Base-by-base conservation (phyloP, 2,329 filamentous ascomycete species). In the Cytospora piceicola region DNA sequence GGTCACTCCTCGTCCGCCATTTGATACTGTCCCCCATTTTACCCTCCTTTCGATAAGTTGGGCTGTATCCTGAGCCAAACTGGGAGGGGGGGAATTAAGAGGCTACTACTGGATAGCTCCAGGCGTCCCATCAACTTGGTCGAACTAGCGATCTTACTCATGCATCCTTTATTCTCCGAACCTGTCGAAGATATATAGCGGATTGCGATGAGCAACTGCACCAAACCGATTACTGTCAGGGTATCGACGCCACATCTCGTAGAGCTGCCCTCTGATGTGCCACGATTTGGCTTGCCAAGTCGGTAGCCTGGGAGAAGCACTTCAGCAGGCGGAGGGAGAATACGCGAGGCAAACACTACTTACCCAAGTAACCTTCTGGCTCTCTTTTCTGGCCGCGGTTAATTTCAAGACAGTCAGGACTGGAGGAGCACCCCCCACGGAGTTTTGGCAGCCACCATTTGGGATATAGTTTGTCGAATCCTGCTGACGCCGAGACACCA, bases 241-340 rank as follows among this genome's bases (percentile, higher is more conserved):
- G 56, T 57, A n/a, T 36, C 42, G 53, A 49, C 67, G 67, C 67
- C 67, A 68, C 67, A 64, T 55, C 54, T 67, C 67, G 67, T 68
- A 68, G 67, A 68, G 54, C 67, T 58, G 64, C 30, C 66, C 67
- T 68, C 63, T 68, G 56, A 67, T 54, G 58, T 30, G 52, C 39
- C 58, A 53, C 58, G 22, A 56, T 56, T 34, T 51, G 36, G 57
- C 52, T 39, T 46, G 66, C 66, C 66, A 67, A 67, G 66, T 65
- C 63, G 59, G 63, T 65, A 65, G 63, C 58, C 54, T 39, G 55
- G 61, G 30, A 36, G 29, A 24, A 55, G 39, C 61, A 36, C 52
- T 27, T 29, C 27, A 29, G 5, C 61, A 54, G 56, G 39, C 42
- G 53, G n/a, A 36, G 17, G 57, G 53, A n/a, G 36, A 22, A 22